Evolutionary conservation across 1,284 basidiomycete species (phyloP).

Genomic region (Vanrija humicola): DNA sequence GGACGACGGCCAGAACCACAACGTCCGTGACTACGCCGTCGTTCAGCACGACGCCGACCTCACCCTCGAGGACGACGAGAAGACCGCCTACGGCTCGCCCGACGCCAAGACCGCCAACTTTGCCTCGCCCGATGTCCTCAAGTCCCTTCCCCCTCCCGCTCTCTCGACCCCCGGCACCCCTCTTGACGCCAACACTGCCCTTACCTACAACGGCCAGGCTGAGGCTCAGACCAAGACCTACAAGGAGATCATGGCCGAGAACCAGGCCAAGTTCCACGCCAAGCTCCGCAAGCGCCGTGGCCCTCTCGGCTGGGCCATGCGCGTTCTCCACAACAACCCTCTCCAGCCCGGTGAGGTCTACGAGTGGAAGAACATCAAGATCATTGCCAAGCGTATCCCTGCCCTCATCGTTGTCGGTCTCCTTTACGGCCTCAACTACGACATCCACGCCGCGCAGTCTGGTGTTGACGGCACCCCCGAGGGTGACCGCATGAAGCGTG

Average conservation of each 20-base stretch:
- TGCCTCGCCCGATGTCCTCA: conserved; percentile 4
- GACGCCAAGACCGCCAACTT: not conserved
- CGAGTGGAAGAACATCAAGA: conserved; percentile 32
- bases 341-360: conserved; percentile 34
- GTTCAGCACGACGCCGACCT: conserved; percentile 40
- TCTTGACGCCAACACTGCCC: conserved; percentile 1
- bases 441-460: conserved; percentile 47
- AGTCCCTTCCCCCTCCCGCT: conserved; percentile 28
- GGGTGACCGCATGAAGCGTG: conserved; percentile 40
- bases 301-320: conserved; percentile 40
- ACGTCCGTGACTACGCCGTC: conserved; percentile 19
- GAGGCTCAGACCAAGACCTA: conserved; percentile 14
- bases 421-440: conserved; percentile 40
- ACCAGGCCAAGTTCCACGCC: conserved; percentile 30
- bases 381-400: conserved; percentile 28
- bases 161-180: conserved; percentile 1
- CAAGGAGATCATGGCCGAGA: conserved; percentile 23
- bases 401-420: conserved; percentile 25
- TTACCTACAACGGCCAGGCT: not conserved
- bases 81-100: conserved; percentile 1
- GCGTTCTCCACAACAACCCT: conserved; percentile 34
- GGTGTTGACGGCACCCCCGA: conserved; percentile 45
- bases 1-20: conserved; percentile 17
- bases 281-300: conserved; percentile 28
- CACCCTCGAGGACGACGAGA: conserved; percentile 12